Base-by-base conservation (phyloP, 768 basidiomycete species). In the Mycena floridula region DNA sequence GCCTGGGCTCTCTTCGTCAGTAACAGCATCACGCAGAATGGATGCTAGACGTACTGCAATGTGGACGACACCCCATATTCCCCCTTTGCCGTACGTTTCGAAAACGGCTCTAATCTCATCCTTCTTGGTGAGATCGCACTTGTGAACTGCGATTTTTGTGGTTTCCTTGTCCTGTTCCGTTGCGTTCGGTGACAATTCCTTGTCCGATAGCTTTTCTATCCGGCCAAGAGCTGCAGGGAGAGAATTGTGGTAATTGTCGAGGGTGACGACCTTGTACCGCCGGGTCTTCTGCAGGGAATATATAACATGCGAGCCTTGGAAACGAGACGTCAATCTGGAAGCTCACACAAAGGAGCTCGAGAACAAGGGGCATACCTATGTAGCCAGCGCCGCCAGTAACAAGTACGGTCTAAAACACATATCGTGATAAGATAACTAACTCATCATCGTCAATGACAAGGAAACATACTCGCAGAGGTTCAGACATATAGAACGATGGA, bases 181-280 rank as follows among this genome's bases (percentile, higher is more conserved):
- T 9, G 89, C 70, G 51, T 80, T 68, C 45, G 68, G 56, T 11
- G 85, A 81, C 13, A 97, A 73, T 53, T 82, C 81, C 37, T 76
- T 78, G 50, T 73, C 74, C 3, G 93, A 91, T 44, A 98, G 76
- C 63, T 89, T 76, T 13, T 83, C 77, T 37, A 94, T 85, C 49
- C 88, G 82, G 42, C 71, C 65, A 39, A 96, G 74, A 3, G 91
- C 79, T 18, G 70, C 70, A 2, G 88, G 81, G 52, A 81, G 79
- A 3, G 96, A 93, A 61, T 99, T 99, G 66, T 92, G 82, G 69
- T 86, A 73, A 71, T 98, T 98, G 71, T 99, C 96, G 55, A 98
- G 77, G 20, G 93, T 86, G 51, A 97, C 81, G 55, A 97, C 91
- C 60, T 87, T 89, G 76, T 88, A 99, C 50, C 82, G 73, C 47